Evolutionary conservation across 2,329 filamentous ascomycete species (phyloP).

Genomic region (Didymella lethalis): DNA sequence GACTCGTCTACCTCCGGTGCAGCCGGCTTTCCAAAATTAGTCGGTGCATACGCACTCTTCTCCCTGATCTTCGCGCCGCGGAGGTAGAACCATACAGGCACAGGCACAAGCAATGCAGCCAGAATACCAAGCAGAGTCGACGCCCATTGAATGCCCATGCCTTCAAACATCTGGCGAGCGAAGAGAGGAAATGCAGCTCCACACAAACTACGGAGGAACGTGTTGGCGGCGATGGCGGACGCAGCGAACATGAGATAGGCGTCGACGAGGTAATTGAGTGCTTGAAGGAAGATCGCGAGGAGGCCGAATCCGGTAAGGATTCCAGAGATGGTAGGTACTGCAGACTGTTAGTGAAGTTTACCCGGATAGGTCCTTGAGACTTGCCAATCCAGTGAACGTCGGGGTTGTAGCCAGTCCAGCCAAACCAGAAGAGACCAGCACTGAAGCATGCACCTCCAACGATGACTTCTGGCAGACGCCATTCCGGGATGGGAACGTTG

Average conservation of each 20-base stretch:
- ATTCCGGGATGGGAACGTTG: conserved; percentile 63
- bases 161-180: conserved; percentile 63
- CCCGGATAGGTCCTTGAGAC: not conserved
- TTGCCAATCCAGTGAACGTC: conserved; percentile 52
- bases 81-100: conserved; percentile 56
- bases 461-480: conserved; percentile 64
- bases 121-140: conserved; percentile 56
- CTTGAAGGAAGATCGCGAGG: conserved; percentile 65
- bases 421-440: conserved; percentile 51
- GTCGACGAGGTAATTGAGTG: conserved; percentile 68
- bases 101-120: conserved; percentile 54
- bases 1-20: conserved; percentile 19
- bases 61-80: conserved; percentile 55
- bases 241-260: conserved; percentile 66
- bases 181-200: conserved; percentile 64
- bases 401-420: conserved; percentile 54
- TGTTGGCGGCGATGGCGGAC: conserved; percentile 64
- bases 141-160: conserved; percentile 60
- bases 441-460: conserved; percentile 59
- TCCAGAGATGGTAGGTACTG: conserved; percentile 54
- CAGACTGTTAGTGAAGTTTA: not conserved
- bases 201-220: conserved; percentile 60
- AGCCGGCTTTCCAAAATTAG: conserved; percentile 26
- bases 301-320: conserved; percentile 65
- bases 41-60: conserved; percentile 55